Evolutionary conservation across 2,329 filamentous ascomycete genomes (phyloP).

Genomic region (Septoria petroselini): DNA sequence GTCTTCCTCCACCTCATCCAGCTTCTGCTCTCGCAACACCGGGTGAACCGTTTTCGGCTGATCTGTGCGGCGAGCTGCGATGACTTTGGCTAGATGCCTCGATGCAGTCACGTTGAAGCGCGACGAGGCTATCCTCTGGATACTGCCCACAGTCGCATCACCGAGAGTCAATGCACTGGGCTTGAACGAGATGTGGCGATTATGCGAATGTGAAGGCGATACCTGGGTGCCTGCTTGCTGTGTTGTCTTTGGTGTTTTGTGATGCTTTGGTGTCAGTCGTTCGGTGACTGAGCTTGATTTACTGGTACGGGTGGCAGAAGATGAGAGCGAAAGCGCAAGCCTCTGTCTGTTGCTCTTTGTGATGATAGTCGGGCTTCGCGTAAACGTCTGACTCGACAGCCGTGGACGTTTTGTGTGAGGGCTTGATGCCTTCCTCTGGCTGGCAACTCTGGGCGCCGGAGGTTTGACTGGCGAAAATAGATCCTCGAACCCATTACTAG

Average conservation of each 20-base stretch:
- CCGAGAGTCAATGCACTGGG: neutral
- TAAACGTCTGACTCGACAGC: conserved; percentile 38
- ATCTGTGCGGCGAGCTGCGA: neutral
- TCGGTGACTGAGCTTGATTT: conserved; percentile 3
- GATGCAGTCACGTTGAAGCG: conserved; percentile 6
- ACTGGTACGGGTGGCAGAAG: conserved; percentile 15
- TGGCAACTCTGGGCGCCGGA: conserved; percentile 7
- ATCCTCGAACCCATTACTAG: conserved; percentile 32
- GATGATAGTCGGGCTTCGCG: conserved; percentile 13
- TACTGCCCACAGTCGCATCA: conserved; percentile 16
- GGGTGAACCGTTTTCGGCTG: neutral
- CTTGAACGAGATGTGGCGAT: conserved; percentile 22
- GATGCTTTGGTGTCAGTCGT: neutral
- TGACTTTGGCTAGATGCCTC: neutral
- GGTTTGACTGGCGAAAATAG: conserved; percentile 40
- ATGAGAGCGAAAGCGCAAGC: neutral
- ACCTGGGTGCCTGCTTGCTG: conserved; percentile 8
- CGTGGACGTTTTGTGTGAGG: conserved; percentile 32
- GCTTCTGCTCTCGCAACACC: neutral
- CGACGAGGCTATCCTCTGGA: neutral
- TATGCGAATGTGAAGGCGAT: conserved; percentile 15
- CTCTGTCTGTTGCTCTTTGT: neutral
- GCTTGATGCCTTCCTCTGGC: conserved; percentile 14
- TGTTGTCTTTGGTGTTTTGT: neutral
- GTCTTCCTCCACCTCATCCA: conserved; percentile 12